A percentile compares a stretch with the other conserved stretches of the same genome.
Evolutionary conservation across 83 land plant genomes (phyloP).

Genomic region (Diphasiastrum complanatum): DNA sequence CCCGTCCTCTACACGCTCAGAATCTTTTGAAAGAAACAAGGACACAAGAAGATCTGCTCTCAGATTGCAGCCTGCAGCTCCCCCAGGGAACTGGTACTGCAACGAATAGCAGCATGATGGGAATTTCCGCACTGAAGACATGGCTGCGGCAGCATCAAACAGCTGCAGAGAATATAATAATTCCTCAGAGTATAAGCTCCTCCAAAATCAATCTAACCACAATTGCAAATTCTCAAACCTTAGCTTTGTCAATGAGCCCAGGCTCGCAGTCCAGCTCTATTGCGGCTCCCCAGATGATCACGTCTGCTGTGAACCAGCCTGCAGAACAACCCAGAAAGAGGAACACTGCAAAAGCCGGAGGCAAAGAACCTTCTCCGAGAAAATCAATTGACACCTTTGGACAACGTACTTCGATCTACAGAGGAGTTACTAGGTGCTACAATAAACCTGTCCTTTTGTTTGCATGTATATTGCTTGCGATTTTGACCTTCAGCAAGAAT

Average conservation of each 20-base stretch:
- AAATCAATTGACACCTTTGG: conserved; percentile 14
- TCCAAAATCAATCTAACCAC: background rate
- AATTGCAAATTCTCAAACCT: conserved; percentile 1
- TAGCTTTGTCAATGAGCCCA: conserved; percentile 13
- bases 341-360: conserved; percentile 1
- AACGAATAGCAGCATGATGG: conserved; percentile 9
- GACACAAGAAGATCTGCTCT: conserved; percentile 5
- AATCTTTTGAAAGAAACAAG: conserved; percentile 5
- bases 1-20: too few relatives aligned
- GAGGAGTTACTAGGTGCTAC: conserved; percentile 18
- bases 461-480: too few relatives aligned
- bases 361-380: conserved; percentile 7
- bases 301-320: background rate
- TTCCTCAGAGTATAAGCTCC: background rate
- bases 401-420: conserved; percentile 11
- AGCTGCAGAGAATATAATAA: background rate
- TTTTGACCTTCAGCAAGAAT: too few relatives aligned
- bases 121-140: conserved; percentile 10
- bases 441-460: too few relatives aligned
- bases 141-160: conserved; percentile 3
- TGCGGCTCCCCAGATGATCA: background rate
- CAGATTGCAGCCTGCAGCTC: conserved; percentile 9
- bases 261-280: conserved; percentile 2
- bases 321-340: conserved; percentile 5
- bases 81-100: background rate